These are phyloP conservation scores for Wickerhamiella sergipiensis DNA, from an alignment of 805 yeast species.

Conservation along the genomic window DNA sequence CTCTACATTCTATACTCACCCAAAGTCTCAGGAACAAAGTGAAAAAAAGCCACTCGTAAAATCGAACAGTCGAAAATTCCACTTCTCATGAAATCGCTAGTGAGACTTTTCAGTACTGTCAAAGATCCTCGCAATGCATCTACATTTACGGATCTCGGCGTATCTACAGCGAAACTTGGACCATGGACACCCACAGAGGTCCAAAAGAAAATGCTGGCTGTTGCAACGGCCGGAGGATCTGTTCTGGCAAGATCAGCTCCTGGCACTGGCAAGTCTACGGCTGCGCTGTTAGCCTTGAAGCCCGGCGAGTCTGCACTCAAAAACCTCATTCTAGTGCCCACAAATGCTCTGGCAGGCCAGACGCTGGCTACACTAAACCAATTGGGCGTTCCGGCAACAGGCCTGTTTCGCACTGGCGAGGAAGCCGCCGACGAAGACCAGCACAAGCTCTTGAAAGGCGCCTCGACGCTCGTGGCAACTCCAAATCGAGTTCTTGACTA, in stretches of 20 bases:
- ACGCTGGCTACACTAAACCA: conserved; percentile 10
- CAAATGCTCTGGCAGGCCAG: conserved; percentile 20
- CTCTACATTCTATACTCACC: too few relatives aligned
- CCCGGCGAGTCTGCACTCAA: conserved; percentile 6
- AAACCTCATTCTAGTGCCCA: conserved; percentile 23
- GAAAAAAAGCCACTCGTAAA: too few relatives aligned
- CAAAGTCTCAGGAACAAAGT: too few relatives aligned
- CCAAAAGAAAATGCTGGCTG: conserved; percentile 19
- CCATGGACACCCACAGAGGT: conserved; percentile 12
- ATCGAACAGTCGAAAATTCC: too few relatives aligned
- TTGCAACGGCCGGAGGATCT: conserved; percentile 17
- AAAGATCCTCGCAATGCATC: conserved; percentile 15
- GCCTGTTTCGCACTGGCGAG: conserved; percentile 17
- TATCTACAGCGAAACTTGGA: not conserved
- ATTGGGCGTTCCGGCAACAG: conserved; percentile 7
- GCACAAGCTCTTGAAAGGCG: conserved; percentile 14
- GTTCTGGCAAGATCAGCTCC: conserved; percentile 19
- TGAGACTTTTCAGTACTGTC: conserved; percentile 3
- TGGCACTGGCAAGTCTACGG: conserved; percentile 25
- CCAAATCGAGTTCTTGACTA: conserved; percentile 39
- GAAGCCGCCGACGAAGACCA: conserved; percentile 15
- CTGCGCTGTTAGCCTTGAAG: conserved; percentile 14
- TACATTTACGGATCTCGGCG: conserved; percentile 12
- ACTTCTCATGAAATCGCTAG: not conserved
- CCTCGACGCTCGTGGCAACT: conserved; percentile 38